phyloP scores from a whole-genome alignment of 2,329 filamentous ascomycete species.

The Trichocomaceae sp. region DNA sequence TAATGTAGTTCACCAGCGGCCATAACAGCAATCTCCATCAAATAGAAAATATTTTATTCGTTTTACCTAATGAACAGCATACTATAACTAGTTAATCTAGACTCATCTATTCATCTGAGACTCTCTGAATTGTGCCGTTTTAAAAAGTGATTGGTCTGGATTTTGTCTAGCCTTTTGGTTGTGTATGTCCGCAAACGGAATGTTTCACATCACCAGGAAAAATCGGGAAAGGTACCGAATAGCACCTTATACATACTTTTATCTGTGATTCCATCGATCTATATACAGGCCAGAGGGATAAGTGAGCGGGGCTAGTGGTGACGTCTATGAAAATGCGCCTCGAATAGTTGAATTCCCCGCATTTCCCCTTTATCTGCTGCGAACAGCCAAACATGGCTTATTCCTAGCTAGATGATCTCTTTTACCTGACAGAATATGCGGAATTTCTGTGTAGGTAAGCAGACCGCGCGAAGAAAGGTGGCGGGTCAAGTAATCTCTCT shows the following conservation, averaged over 20 bases:
- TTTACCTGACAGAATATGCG: neutral
- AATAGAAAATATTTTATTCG: neutral
- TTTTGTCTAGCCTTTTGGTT: neutral
- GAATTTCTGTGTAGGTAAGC: neutral
- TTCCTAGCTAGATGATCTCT: too few species aligned
- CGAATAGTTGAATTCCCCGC: neutral
- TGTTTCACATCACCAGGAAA: neutral
- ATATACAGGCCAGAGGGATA: neutral
- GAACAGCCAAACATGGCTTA: too few species aligned
- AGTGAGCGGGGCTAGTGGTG: neutral
- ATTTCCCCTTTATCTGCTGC: neutral
- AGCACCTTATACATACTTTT: neutral
- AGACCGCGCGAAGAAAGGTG: too few species aligned
- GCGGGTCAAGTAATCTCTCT: too few species aligned
- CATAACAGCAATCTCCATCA: neutral
- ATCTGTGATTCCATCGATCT: neutral
- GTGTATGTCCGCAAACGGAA: neutral
- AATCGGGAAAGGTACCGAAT: neutral
- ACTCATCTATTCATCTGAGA: neutral
- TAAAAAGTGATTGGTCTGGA: neutral
- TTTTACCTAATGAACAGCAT: neutral
- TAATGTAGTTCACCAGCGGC: neutral
- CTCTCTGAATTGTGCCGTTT: neutral
- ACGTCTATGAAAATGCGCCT: neutral
- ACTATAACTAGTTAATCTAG: too few species aligned